Evolutionary conservation across 108 stramenopile species (phyloP), one percentile per base, ranked within the genome.

Genomic region (Discostella pseudostelligera): DNA sequence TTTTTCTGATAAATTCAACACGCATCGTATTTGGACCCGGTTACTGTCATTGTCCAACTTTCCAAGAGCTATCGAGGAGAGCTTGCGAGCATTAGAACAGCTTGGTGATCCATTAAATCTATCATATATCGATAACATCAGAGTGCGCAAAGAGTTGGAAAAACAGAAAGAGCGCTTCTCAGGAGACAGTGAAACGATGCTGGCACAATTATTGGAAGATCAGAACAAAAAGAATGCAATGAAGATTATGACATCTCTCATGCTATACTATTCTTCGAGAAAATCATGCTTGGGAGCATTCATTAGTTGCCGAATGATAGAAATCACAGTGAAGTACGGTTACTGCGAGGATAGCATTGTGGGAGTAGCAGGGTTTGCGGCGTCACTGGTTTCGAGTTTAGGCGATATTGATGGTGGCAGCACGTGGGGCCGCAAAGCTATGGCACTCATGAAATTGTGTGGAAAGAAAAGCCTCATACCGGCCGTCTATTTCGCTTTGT

Each of bases 371-470:
- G 44, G 39, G n/a, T 62, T 62, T 62, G 60, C 54, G 1, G 25
- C 22, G 43, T 25, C 42, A 13, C 16, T 56, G 10, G 55, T 62
- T 36, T 24, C 32, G 39, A 62, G 47, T 14, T 56, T 71, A 32
- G 54, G 40, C 12, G 70, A 71, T 19, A 46, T 71, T 56, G 54
- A 71, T 43, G 45, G 49, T 16, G 70, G 60, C 9, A 62, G 44
- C 24, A 20, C 11, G 0, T 71, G 55, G 61, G 70, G 59, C 0
- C 42, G 44, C 14, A 62, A 36, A 35, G 54, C 70, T 10, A 28
- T 71, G 45, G 26, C 61, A 5, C 32, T 71, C 35, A 43, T 71
- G 21, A 53, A 40, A 46, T 49, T 51, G 1, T 64, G 39, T 53
- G 37, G 22, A 10, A 26, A 39, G 21, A 21, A 64, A 39, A 25